Evolutionary conservation across 2,329 filamentous ascomycete genomes (phyloP), one percentile per base, ranked within the genome.

Genomic region (Fusarium anguioides): DNA sequence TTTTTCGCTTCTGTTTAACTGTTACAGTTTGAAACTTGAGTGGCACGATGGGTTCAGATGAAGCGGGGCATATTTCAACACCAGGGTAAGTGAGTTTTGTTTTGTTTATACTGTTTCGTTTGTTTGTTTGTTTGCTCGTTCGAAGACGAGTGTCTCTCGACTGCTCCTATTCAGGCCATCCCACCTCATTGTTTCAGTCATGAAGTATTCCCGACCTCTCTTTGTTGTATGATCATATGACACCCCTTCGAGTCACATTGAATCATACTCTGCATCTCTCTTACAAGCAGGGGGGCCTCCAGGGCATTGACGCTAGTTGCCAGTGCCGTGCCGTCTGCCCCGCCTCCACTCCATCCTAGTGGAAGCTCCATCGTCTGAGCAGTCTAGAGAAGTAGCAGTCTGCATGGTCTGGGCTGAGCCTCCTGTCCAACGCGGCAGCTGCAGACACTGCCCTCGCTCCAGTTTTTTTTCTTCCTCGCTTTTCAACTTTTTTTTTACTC

Each of bases 1-100:
- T 60, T 36, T 36, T 26, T 39, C 39, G 24, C 17, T 64, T 36
- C n/a, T 52, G 45, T 44, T 36, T 66, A 29, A 29, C 27, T 29
- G 44, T 33, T 58, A 56, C 51, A 59, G 23, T 39, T 55, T 69
- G 66, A 64, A 69, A 69, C 66, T 35, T 41, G 59, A 60, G 62
- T 70, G 66, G 68, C 68, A 71, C 45, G 68, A 71, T 71, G 68
- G 53, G 57, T n/a, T 69, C 60, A 35, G 68, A 70, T 50, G 66
- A 60, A 60, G 53, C 58, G 66, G 66, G 68, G 46, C 63, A 52
- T 55, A 53, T 57, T 41, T 62, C 63, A 24, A 58, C 68, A 56
- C 54, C 59, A 53, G 56, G 69, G 59, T 71, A 45, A 46, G 68
- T 60, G 62, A 53, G 42, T 29, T 69, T 29, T 46, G 31, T 37